Evolutionary conservation across 441 rosid species (phyloP).

Genomic region (Brassica balearica): DNA sequence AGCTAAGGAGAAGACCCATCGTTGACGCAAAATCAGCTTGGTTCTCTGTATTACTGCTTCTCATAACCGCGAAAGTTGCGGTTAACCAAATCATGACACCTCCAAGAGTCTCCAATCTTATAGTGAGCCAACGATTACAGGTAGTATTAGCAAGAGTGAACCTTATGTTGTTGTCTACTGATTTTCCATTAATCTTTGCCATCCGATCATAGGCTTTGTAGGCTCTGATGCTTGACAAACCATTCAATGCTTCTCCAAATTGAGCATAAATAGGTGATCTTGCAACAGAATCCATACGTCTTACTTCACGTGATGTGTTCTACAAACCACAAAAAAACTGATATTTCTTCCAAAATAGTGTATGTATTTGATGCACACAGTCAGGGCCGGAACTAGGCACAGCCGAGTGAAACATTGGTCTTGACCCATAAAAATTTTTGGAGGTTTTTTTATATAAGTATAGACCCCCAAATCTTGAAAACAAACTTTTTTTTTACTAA

Average conservation of each 20-base stretch:
- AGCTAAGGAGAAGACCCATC: conserved; percentile 96
- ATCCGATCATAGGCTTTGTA: conserved; percentile 92
- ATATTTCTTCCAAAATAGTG: too few relatives aligned
- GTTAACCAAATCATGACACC: conserved; percentile 95
- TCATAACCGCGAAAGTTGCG: conserved; percentile 89
- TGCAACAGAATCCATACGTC: conserved; percentile 90
- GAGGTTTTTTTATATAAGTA: too few relatives aligned
- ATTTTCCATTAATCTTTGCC: conserved; percentile 75
- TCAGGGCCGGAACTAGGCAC: too few relatives aligned
- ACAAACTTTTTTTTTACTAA: too few relatives aligned
- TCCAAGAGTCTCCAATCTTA: conserved; percentile 87
- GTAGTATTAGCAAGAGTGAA: conserved; percentile 82
- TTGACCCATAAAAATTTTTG: too few relatives aligned
- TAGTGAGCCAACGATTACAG: conserved; percentile 86
- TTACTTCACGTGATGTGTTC: conserved; percentile 94
- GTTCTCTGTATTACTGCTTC: conserved; percentile 66
- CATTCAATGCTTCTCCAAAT: conserved; percentile 95
- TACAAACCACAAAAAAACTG: conserved; percentile 40
- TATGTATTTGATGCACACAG: too few relatives aligned
- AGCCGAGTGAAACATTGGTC: too few relatives aligned
- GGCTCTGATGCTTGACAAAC: conserved; percentile 88
- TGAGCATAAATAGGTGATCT: conserved; percentile 97
- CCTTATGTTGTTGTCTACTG: conserved; percentile 93
- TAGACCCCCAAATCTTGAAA: too few relatives aligned
- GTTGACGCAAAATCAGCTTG: conserved; percentile 75